These are phyloP conservation scores for Fusarium udum DNA, from an alignment of 2,329 filamentous ascomycete genomes.

Conservation along the genomic window DNA sequence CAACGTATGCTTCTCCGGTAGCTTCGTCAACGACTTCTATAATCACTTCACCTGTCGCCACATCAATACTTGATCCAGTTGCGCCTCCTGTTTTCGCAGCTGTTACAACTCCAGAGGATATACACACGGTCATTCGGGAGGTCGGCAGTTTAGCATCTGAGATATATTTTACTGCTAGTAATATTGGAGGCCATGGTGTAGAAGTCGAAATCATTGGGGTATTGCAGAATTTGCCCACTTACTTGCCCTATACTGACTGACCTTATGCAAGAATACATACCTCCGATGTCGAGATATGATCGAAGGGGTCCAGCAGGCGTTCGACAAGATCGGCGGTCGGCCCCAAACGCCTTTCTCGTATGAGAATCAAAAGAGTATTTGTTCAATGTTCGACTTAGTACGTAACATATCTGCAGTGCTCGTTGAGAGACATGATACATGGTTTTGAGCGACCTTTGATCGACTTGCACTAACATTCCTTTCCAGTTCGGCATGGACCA, in stretches of 20 bases:
- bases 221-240: not conserved
- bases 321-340: not conserved
- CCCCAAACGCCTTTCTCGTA: constrained; percentile 3
- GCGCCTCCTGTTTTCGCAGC: not conserved
- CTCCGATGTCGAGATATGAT: constrained; percentile 18
- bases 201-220: constrained; percentile 7
- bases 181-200: constrained; percentile 3
- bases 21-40: not conserved
- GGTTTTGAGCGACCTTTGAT: not conserved
- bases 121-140: not conserved
- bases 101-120: not conserved
- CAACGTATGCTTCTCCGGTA: not conserved
- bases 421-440: not conserved
- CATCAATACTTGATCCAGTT: not conserved
- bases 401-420: not conserved
- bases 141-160: constrained; percentile 3
- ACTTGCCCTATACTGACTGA: not conserved
- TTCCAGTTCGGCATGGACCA: constrained; percentile 12
- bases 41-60: not conserved
- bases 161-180: not conserved
- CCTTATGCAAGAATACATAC: constrained; percentile 12
- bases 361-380: constrained; percentile 15
- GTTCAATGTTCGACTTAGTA: constrained; percentile 8
- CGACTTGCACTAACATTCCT: constrained; percentile 1
- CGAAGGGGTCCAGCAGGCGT: constrained; percentile 1